Base-by-base conservation (phyloP, 768 basidiomycete genomes). In the Gymnopilus junonius region DNA sequence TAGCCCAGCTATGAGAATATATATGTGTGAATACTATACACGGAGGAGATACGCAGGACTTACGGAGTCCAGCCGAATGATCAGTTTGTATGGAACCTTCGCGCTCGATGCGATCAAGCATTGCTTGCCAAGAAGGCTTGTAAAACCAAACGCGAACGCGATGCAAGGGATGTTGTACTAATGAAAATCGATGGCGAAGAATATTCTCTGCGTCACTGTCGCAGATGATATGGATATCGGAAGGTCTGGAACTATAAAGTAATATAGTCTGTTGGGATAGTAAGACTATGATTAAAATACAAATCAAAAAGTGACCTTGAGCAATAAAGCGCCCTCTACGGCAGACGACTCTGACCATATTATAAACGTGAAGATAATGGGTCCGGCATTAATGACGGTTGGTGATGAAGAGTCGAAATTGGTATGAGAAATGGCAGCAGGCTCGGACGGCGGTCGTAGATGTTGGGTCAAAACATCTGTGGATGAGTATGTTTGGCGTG, bases 31-130 rank as follows among this genome's bases (percentile, higher is more conserved):
- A 29, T 20, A 12, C 32, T 14, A 14, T 23, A 50, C 21, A 23
- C 11, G 35, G 23, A 32, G 40, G 20, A n/a, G 8, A 55, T n/a
- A 45, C n/a, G 23, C 10, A 25, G 40, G 10, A 82, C 83, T 66
- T 65, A 85, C 82, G 77, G 55, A 78, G 69, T 37, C 83, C 83
- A 56, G 83, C 80, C 27, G 80, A 77, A 65, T 85, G 83, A 55
- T 81, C 81, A 4, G 81, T 79, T 29, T 68, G 65, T 43, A 85
- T 78, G 0, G 77, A 72, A 29, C 83, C 83, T 67, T 84, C 83
- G 21, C 83, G 77, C 6, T 78, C 72, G 14, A 83, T 71, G 43
- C 83, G 78, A 54, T 77, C 79, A 23, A 72, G 56, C 79, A 85
- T 83, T 50, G 66, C 71, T 55, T 81, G 73, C 72, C 72, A 74